Conservation (phyloP, 495 filamentous ascomycete genomes). For the Hyaloscypha finlandica region DNA sequence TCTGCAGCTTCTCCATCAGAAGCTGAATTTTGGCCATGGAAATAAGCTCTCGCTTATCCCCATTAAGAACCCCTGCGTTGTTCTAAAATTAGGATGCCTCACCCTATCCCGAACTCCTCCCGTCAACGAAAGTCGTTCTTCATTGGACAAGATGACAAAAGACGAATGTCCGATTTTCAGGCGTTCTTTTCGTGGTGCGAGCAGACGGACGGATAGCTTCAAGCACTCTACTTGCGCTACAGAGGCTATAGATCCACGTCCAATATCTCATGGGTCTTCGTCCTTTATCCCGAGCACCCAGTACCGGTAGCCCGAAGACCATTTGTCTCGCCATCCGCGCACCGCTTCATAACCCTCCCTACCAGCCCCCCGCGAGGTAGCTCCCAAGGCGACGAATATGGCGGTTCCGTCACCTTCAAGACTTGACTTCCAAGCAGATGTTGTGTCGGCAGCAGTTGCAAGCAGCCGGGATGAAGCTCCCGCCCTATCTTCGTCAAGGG, state of each 20-base stretch:
- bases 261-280: not conserved
- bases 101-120: conserved; percentile 3
- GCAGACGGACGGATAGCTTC: not conserved
- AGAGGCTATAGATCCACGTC: conserved; percentile 13
- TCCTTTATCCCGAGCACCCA: conserved; percentile 23
- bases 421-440: conserved; percentile 31
- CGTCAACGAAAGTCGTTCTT: conserved; percentile 5
- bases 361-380: conserved; percentile 26
- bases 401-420: conserved; percentile 28
- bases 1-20: no score
- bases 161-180: conserved; percentile 20
- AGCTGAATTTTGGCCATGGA: not conserved
- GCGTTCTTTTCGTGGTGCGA: conserved; percentile 18
- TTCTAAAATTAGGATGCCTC: conserved; percentile 1
- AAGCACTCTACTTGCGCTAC: conserved; percentile 10
- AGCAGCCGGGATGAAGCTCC: conserved; percentile 23
- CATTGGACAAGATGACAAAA: conserved; percentile 21
- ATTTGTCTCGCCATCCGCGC: conserved; percentile 2
- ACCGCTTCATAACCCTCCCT: conserved; percentile 17
- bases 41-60: not conserved
- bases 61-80: not conserved
- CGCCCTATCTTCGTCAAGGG: conserved; percentile 44
- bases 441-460: conserved; percentile 8
- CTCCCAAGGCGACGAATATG: conserved; percentile 28
- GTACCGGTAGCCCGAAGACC: conserved; percentile 21